Base-by-base conservation (phyloP, 257 asterid species). In the Misopates orontium region DNA sequence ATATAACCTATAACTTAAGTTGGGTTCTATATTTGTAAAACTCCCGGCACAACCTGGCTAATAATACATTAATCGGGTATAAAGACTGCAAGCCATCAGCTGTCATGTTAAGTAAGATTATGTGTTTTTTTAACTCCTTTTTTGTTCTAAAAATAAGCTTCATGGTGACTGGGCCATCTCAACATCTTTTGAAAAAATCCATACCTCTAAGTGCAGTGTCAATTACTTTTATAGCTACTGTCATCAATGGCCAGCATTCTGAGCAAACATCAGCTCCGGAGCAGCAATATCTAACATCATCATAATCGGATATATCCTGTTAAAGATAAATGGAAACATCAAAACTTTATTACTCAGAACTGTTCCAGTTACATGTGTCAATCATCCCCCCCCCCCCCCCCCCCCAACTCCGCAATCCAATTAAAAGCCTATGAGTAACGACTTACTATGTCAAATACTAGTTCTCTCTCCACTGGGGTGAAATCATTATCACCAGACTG, bases 261-360 rank as follows among this genome's bases (percentile, higher is more conserved):
- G 87, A 75, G 76, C 99, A 93, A 67, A 87, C 94, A 78, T 90
- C 91, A 60, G 97, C 99, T 78, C 97, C 97, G 4, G 90, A 77
- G 84, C 97, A 93, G 84, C 98, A 93, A 82, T 79, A 89, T 74
- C 98, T 87, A 55, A 87, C 95, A 83, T 93, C 98, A 59, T 93
- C 98, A 64, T 93, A 93, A 70, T 93, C 97, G 59, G 97, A 85
- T 42, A 93, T 84, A 77, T 93, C 99, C 99, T 93, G 80, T 60
- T 17, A 53, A 12, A 60, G 50, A 57, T 9, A 75, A 66, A 39
- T 5, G 57, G 11, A 28, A 36, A 57, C 10, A 40, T 64, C 58
- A 70, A 60, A 49, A 32, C 56, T 68, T 64, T 25, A 41, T 23
- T 36, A 72, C 39, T 40, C n/a, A 22, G 56, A 64, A n/a, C 23